A percentile compares a stretch with the other conserved stretches of the same genome.
Conservation (phyloP, 768 basidiomycete genomes). For the Leccinum imitatum region DNA sequence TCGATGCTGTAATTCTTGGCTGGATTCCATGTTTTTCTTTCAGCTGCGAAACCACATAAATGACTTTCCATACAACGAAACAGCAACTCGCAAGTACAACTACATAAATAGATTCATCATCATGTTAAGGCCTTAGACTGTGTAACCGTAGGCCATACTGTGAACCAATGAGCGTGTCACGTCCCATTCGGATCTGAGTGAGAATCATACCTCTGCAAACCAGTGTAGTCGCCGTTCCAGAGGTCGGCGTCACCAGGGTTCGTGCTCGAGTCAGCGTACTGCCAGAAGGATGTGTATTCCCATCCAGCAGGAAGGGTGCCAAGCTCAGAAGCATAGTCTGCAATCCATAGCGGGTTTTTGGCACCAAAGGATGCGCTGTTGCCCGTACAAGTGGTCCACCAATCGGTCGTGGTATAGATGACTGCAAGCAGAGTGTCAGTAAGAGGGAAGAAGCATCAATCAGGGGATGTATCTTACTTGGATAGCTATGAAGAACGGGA, state of each 20-base stretch:
- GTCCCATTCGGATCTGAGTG: background rate
- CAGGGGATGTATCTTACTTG: slow-evolving; percentile 29
- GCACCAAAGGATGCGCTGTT: slow-evolving; percentile 50
- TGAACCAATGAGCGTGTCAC: background rate
- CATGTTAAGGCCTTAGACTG: background rate
- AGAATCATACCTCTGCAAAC: slow-evolving; percentile 37
- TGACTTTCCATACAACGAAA: background rate
- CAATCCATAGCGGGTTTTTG: slow-evolving; percentile 63
- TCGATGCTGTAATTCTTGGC: background rate
- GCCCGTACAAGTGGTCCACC: slow-evolving; percentile 70
- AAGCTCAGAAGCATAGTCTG: slow-evolving; percentile 47
- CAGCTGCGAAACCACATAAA: background rate
- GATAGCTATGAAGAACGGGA: slow-evolving; percentile 34
- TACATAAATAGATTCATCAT: background rate
- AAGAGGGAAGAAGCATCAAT: slow-evolving; percentile 3
- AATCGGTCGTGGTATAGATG: slow-evolving; percentile 63
- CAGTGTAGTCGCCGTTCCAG: slow-evolving; percentile 53
- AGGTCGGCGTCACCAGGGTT: slow-evolving; percentile 58
- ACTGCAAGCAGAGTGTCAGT: slow-evolving; percentile 31
- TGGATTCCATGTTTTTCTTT: background rate
- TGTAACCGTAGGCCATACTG: slow-evolving; percentile 24
- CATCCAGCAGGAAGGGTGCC: slow-evolving; percentile 62
- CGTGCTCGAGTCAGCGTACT: slow-evolving; percentile 53
- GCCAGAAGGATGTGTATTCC: slow-evolving; percentile 58
- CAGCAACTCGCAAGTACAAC: background rate